Evolutionary conservation across 495 filamentous ascomycete species (phyloP).

Genomic region (Baudoinia panamericana): DNA sequence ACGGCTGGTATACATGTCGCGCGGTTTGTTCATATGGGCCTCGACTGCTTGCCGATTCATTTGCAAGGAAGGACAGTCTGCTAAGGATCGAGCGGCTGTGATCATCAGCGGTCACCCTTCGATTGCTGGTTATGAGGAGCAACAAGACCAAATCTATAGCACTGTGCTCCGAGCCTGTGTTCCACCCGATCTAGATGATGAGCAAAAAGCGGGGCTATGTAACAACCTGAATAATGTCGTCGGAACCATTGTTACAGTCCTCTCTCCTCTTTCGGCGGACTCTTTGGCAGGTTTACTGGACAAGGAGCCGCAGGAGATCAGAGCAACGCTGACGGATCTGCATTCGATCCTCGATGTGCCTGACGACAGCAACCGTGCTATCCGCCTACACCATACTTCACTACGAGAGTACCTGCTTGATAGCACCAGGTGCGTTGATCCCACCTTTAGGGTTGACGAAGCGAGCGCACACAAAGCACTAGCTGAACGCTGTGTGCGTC

Average conservation of each 20-base stretch:
- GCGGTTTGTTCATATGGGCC: constrained; percentile 15
- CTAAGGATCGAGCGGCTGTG: neutral
- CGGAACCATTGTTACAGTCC: constrained; percentile 16
- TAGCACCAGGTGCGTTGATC: constrained; percentile 22
- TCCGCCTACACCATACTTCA: constrained; percentile 35
- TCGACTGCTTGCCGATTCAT: constrained; percentile 16
- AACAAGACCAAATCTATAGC: neutral
- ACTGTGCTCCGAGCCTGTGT: neutral
- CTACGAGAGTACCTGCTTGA: constrained; percentile 42
- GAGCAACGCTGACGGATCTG: constrained; percentile 19
- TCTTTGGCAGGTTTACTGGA: constrained; percentile 17
- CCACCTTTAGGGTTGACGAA: constrained; percentile 18
- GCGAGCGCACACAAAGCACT: constrained; percentile 16
- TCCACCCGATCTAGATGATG: neutral
- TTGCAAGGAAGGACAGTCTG: neutral
- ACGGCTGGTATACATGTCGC: constrained; percentile 4
- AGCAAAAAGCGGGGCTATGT: constrained; percentile 36
- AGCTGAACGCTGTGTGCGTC: constrained; percentile 17
- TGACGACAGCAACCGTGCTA: constrained; percentile 14
- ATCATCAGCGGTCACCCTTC: neutral
- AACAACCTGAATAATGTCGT: constrained; percentile 22
- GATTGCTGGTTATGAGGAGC: neutral
- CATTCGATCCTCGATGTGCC: constrained; percentile 31
- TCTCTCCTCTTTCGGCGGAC: constrained; percentile 23
- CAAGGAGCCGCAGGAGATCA: neutral